Evolutionary conservation across 192 early-diverging fungal genomes (phyloP).

Genomic region (Linnemannia hyalina): DNA sequence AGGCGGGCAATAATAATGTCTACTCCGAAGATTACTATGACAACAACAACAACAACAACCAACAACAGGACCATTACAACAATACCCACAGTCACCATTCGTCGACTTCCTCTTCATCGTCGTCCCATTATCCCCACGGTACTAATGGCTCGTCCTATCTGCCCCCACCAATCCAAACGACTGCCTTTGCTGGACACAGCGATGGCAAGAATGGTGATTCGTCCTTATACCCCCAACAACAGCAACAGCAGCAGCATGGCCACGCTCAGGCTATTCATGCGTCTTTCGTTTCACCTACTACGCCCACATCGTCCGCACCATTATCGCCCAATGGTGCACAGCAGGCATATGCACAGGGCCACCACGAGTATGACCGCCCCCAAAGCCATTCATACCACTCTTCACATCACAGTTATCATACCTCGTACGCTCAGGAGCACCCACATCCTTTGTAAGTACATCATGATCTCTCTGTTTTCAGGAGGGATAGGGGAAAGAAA

Average conservation of each 20-base stretch:
- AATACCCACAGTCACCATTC: constrained; percentile 23
- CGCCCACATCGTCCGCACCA: constrained; percentile 16
- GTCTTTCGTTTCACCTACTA: constrained; percentile 16
- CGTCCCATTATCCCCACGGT: constrained; percentile 29
- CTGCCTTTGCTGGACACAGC: constrained; percentile 8
- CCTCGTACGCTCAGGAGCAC: constrained; percentile 39
- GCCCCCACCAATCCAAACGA: constrained; percentile 34
- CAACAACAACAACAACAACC: constrained; percentile 13
- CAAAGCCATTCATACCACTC: constrained; percentile 22
- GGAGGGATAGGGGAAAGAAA: neutral
- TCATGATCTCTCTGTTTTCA: constrained; percentile 13
- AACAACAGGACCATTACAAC: constrained; percentile 17
- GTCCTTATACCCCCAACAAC: constrained; percentile 6
- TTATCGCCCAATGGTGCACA: constrained; percentile 25
- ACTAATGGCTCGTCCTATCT: constrained; percentile 20
- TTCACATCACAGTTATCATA: constrained; percentile 17
- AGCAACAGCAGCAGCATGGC: constrained; percentile 2
- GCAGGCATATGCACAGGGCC: constrained; percentile 11
- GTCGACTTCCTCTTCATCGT: constrained; percentile 20
- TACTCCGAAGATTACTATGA: constrained; percentile 32
- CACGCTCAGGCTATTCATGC: constrained; percentile 13
- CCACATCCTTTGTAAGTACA: constrained; percentile 43
- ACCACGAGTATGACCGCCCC: constrained; percentile 37
- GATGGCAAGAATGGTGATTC: constrained; percentile 18
- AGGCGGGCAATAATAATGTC: constrained; percentile 7